phyloP scores from a whole-genome alignment of 2,329 filamentous ascomycete genomes.

The Diaporthe nobilis region DNA sequence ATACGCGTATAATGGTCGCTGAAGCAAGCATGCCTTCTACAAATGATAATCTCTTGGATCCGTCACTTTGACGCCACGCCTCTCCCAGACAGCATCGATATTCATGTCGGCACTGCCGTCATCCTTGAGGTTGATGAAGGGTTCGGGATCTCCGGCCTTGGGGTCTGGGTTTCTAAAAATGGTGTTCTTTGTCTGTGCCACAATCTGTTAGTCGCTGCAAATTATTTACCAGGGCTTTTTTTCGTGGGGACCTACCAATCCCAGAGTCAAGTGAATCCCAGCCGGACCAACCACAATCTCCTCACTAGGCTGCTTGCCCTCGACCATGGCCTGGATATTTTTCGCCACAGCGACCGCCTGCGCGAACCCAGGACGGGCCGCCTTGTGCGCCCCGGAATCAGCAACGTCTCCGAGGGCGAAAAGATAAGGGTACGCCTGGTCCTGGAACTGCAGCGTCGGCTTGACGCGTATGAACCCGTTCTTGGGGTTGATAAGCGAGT shows the following conservation, averaged over 20 bases:
- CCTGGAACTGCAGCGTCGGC: slow-evolving; percentile 62
- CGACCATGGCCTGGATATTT: slow-evolving; percentile 60
- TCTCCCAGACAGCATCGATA: slow-evolving; percentile 50
- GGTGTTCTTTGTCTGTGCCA: slow-evolving; percentile 48
- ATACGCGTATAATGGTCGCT: no score
- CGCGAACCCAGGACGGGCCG: slow-evolving; percentile 58
- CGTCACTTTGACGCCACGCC: slow-evolving; percentile 47
- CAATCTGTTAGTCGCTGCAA: not conserved
- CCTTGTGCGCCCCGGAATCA: slow-evolving; percentile 58
- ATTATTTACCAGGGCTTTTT: rapidly evolving
- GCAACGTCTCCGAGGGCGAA: slow-evolving; percentile 69
- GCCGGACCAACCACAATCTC: slow-evolving; percentile 51
- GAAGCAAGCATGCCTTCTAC: slow-evolving; percentile 26
- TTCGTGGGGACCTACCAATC: slow-evolving; percentile 47
- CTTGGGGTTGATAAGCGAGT: slow-evolving; percentile 47
- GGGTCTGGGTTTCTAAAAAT: slow-evolving; percentile 51
- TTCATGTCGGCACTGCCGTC: slow-evolving; percentile 51
- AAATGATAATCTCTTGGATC: slow-evolving; percentile 50
- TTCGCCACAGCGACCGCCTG: slow-evolving; percentile 61
- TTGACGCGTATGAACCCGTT: slow-evolving; percentile 57
- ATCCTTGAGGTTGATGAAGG: slow-evolving; percentile 47
- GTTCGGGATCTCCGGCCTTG: slow-evolving; percentile 48
- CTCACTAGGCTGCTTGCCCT: slow-evolving; percentile 49
- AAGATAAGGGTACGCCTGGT: slow-evolving; percentile 54
- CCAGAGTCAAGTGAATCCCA: slow-evolving; percentile 58